phyloP scores from a whole-genome alignment of 2,329 filamentous ascomycete species.

The Colletotrichum acutatum region DNA sequence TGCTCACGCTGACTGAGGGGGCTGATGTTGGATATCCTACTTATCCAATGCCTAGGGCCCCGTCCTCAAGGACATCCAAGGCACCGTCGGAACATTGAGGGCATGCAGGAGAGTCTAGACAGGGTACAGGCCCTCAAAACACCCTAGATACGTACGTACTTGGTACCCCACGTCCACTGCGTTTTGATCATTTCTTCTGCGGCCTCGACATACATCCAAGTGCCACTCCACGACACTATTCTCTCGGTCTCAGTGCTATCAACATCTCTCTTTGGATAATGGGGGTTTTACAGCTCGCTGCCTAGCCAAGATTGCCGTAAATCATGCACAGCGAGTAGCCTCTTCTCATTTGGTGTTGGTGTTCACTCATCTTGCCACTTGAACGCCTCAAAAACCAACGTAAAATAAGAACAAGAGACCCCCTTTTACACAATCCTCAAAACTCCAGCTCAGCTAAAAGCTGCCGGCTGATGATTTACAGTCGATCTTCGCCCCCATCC shows the following conservation, averaged over 20 bases:
- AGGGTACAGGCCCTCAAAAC: constrained; percentile 9
- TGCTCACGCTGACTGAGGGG: background rate
- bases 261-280: background rate
- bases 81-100: background rate
- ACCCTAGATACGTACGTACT: background rate
- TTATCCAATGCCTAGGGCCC: too few relatives aligned
- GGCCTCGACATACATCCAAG: background rate
- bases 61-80: too few relatives aligned
- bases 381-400: background rate
- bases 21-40: background rate
- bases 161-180: background rate
- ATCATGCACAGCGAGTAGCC: background rate
- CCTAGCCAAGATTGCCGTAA: background rate
- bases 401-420: background rate
- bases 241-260: background rate
- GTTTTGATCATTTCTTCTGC: background rate
- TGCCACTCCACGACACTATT: background rate
- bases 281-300: background rate
- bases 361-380: background rate
- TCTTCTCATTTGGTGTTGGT: background rate
- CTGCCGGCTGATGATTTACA: constrained; percentile 2
- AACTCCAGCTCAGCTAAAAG: background rate
- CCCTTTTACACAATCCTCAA: background rate
- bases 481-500: background rate
- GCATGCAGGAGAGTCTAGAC: constrained; percentile 4